These are phyloP conservation scores for Chrysosporium queenslandicum DNA, from an alignment of 2,329 filamentous ascomycete species.

Conservation along the genomic window DNA sequence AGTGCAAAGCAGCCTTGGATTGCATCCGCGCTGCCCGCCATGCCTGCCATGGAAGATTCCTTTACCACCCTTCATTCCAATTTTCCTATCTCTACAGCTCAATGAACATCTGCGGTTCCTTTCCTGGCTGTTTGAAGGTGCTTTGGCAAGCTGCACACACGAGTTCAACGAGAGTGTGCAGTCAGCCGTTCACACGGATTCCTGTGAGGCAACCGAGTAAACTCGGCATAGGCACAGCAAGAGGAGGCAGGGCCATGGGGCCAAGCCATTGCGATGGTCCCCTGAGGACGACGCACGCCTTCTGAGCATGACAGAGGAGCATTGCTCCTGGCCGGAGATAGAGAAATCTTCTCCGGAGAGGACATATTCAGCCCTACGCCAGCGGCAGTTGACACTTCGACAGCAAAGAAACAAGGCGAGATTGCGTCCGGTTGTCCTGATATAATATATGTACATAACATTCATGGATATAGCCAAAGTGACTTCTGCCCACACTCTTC, in stretches of 20 bases:
- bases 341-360: conserved; percentile 7
- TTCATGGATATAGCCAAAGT: background rate
- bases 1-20: background rate
- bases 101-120: conserved; percentile 4
- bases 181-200: background rate
- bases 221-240: background rate
- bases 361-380: background rate
- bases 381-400: background rate
- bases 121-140: conserved; percentile 6
- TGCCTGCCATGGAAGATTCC: background rate
- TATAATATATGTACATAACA: background rate
- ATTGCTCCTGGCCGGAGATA: background rate
- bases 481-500: background rate
- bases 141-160: conserved; percentile 1
- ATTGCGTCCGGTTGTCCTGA: background rate
- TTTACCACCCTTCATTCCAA: conserved; percentile 1
- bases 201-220: background rate
- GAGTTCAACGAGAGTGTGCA: background rate
- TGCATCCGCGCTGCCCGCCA: background rate
- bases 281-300: conserved; percentile 1
- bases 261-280: background rate
- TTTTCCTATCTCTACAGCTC: conserved; percentile 4
- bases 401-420: background rate
- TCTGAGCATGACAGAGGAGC: conserved; percentile 1
- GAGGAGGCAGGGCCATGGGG: conserved; percentile 1